Conservation (phyloP, 2,329 filamentous ascomycete genomes). For the Lachnellula subtilissima region DNA sequence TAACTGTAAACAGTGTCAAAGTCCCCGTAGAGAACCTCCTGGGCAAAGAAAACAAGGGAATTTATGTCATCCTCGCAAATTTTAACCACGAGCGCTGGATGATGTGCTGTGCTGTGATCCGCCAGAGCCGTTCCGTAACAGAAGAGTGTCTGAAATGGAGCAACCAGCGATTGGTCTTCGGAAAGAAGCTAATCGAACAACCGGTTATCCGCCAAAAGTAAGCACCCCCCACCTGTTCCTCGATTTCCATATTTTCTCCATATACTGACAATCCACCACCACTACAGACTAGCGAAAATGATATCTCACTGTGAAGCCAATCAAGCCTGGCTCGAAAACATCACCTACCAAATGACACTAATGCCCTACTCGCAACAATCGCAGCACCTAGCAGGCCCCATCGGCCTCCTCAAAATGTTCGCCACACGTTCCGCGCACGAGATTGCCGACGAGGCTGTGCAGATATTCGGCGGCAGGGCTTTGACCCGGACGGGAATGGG, state of each 20-base stretch:
- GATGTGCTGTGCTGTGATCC: constrained; percentile 64
- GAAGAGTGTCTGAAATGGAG: constrained; percentile 87
- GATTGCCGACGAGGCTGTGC: constrained; percentile 76
- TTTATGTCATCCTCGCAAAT: constrained; percentile 78
- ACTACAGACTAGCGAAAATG: constrained; percentile 70
- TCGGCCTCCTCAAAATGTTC: constrained; percentile 77
- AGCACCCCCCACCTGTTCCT: constrained; percentile 21
- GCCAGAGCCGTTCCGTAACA: constrained; percentile 62
- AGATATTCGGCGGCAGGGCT: constrained; percentile 80
- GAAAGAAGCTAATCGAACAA: constrained; percentile 76
- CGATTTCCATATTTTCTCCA: background rate
- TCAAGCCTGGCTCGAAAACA: constrained; percentile 78
- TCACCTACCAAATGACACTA: constrained; percentile 84
- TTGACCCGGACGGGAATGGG: constrained; percentile 82
- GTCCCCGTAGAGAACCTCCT: constrained; percentile 74
- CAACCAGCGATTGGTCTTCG: constrained; percentile 80
- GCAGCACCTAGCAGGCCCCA: constrained; percentile 71
- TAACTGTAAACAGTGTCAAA: constrained; percentile 78
- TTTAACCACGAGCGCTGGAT: constrained; percentile 85
- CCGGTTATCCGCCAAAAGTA: constrained; percentile 78
- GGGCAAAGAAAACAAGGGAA: constrained; percentile 80
- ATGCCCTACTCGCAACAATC: constrained; percentile 77
- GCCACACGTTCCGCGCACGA: constrained; percentile 73
- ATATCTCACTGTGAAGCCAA: constrained; percentile 76
- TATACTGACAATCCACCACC: constrained; percentile 9